Percentiles rank a stretch among this genome's conserved stretches.
Evolutionary conservation across 2,329 filamentous ascomycete species (phyloP).

Genomic region (Hirsutella minnesotensis): DNA sequence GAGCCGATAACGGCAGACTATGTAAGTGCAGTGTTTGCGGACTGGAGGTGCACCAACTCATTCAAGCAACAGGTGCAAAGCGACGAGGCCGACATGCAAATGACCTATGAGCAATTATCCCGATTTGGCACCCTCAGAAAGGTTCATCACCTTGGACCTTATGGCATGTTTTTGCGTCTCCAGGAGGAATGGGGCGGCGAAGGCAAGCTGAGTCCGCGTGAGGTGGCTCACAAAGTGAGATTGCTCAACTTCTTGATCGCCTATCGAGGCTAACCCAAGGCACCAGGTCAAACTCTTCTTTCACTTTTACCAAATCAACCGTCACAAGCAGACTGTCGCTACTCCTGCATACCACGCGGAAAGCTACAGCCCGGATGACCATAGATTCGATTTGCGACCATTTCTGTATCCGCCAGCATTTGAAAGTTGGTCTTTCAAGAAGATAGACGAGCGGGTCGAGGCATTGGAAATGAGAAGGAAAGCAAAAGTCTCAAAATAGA

Average conservation of each 20-base stretch:
- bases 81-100: slow-evolving; percentile 21
- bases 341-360: slow-evolving; percentile 41
- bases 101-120: slow-evolving; percentile 29
- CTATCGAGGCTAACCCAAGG: no score
- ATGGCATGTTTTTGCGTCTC: slow-evolving; percentile 25
- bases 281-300: slow-evolving; percentile 32
- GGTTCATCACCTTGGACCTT: slow-evolving; percentile 28
- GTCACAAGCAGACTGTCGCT: slow-evolving; percentile 52
- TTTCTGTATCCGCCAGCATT: slow-evolving; percentile 23
- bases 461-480: slow-evolving; percentile 15
- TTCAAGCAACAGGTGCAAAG: not conserved
- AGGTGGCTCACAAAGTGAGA: no score
- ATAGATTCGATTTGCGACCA: slow-evolving; percentile 25
- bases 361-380: slow-evolving; percentile 21
- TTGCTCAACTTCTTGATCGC: no score
- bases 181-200: slow-evolving; percentile 20
- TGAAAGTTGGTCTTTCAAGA: slow-evolving; percentile 23
- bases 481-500: not conserved
- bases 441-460: slow-evolving; percentile 25
- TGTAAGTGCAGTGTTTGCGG: slow-evolving; percentile 9
- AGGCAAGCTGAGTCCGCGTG: no score
- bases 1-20: slow-evolving; percentile 25
- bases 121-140: slow-evolving; percentile 26
- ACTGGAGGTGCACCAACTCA: no score
- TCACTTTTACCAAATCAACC: slow-evolving; percentile 45